Evolutionary conservation across 1,284 basidiomycete genomes (phyloP).

Genomic region (Ustilago xerochloae): DNA sequence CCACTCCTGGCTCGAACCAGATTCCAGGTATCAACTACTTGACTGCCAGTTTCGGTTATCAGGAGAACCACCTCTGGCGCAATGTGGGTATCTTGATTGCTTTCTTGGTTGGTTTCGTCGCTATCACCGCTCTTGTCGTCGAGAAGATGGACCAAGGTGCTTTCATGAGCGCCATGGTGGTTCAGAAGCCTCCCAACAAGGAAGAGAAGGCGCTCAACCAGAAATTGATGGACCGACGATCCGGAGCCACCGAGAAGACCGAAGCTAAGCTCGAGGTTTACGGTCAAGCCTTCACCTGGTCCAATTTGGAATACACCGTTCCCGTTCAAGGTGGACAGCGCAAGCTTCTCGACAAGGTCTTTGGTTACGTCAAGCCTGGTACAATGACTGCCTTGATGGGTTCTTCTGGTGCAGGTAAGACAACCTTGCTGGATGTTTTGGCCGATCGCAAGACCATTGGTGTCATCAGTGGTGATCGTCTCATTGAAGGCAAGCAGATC

Average conservation of each 20-base stretch:
- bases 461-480: constrained; percentile 80
- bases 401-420: constrained; percentile 78
- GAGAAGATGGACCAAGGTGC: constrained; percentile 53
- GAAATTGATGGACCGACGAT: constrained; percentile 32
- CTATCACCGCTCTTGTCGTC: constrained; percentile 52
- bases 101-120: constrained; percentile 58
- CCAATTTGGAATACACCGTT: constrained; percentile 70
- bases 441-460: constrained; percentile 83
- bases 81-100: constrained; percentile 71
- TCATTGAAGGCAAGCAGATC: constrained; percentile 80
- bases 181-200: constrained; percentile 53
- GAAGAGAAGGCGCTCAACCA: constrained; percentile 48
- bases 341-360: constrained; percentile 79
- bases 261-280: constrained; percentile 55
- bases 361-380: constrained; percentile 82
- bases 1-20: constrained; percentile 66
- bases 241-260: constrained; percentile 42
- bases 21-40: constrained; percentile 72
- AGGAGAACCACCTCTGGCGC: constrained; percentile 70
- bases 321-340: constrained; percentile 73
- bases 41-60: constrained; percentile 75
- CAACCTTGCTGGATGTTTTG: constrained; percentile 79
- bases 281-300: constrained; percentile 69
- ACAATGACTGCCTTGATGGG: constrained; percentile 80
- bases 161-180: constrained; percentile 62